Evolutionary conservation across 192 early-diverging fungal species (phyloP), one percentile per base, ranked within the genome.

Genomic region (Gorgonomyces haynaldii): DNA sequence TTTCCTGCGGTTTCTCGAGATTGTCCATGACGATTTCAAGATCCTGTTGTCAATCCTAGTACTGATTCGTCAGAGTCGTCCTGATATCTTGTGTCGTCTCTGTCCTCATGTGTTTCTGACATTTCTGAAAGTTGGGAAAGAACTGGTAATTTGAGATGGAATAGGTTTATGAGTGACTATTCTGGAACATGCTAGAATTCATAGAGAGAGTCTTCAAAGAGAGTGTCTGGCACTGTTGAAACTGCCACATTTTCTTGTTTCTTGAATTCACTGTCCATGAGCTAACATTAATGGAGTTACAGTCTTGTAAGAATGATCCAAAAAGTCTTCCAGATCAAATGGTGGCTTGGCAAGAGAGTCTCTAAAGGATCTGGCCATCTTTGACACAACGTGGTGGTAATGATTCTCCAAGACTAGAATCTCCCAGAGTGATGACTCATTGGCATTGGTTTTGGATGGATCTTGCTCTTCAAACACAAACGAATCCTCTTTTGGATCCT

Each of bases 391-490:
- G 35, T 82, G 85, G 16, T 83, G 79, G 54, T 91, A 94, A 47
- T 98, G 96, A 26, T 76, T 67, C 54, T 83, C 78, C 20, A 98
- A 60, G 0, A 83, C 81, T 66, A 85, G 64, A 22, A 98, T 37
- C 53, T 98, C 95, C 95, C 95, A 98, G 37, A 98, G 61, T 20
- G 85, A 93, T 49, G 84, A 88, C 37, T 88, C 76, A 6, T 90
- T 45, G 0, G 92, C 92, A 16, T 65, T 57, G 49, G 70, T 81
- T 50, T 90, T 81, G 41, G 82, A 79, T 2, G 87, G 90, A 60
- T 95, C 81, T 0, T 56, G 42, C 52, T 87, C 81, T 17, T 62
- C 52, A 20, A 76, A 57, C 39, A 73, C 42, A 49, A 70, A 83
- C 2, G 67, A 63, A 56, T 68, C 75, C 53, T 24, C 20, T 12